phyloP scores from a whole-genome alignment of 257 asterid species.

The Catharanthus roseus region DNA sequence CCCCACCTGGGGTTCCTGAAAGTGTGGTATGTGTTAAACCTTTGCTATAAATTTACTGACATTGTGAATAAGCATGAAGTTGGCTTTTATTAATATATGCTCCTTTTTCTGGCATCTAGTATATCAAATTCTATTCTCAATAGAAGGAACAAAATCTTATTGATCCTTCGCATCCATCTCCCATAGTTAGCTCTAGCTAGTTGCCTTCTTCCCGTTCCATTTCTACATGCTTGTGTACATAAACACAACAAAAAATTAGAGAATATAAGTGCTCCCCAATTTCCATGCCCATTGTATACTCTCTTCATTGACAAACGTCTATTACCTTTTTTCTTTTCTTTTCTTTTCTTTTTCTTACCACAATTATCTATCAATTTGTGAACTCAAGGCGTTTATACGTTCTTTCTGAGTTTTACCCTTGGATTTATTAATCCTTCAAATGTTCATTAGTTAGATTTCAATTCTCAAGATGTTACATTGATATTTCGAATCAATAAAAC shows the following conservation, averaged over 20 bases:
- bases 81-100: neutral
- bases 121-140: neutral
- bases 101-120: neutral
- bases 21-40: constrained; percentile 68
- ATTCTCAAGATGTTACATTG: too few species aligned
- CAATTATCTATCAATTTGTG: too few species aligned
- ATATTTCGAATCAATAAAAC: too few species aligned
- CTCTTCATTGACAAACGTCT: too few species aligned
- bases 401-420: too few species aligned
- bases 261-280: neutral
- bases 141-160: neutral
- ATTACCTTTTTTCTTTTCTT: too few species aligned
- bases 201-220: neutral
- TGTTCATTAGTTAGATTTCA: too few species aligned
- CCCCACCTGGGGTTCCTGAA: constrained; percentile 97
- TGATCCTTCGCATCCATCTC: neutral
- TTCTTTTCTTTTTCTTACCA: too few species aligned
- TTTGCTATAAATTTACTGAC: constrained; percentile 1
- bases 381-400: too few species aligned
- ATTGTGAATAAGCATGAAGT: constrained; percentile 1
- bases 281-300: neutral
- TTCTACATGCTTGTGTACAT: neutral
- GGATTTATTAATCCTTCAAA: too few species aligned
- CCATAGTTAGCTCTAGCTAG: neutral
- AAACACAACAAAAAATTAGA: too few species aligned